Base-by-base conservation (phyloP, 257 asterid genomes). In the Agastache rugosa region DNA sequence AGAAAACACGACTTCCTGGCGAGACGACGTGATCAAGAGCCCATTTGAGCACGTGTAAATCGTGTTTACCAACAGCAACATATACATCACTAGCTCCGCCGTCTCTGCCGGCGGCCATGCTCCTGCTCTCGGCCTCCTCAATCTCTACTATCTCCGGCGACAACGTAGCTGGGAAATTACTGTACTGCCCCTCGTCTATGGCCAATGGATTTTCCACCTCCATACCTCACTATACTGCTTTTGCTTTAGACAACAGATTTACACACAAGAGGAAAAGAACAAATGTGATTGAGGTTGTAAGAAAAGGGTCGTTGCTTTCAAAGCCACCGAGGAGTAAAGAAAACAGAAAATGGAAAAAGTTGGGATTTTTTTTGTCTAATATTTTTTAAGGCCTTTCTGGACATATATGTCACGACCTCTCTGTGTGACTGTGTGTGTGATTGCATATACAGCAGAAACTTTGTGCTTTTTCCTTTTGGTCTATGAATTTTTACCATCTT, bases 101-200 rank as follows among this genome's bases (percentile, higher is more conserved):
- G 58, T 71, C 85, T 72, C 82, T 63, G 73, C 81, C 69, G 42
- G 75, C 50, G 6, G 47, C 73, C 8, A 22, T 77, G 78, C 80
- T 84, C 75, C 22, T 76, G 77, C 75, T 81, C 14, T 87, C 37
- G 7, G 37, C 96, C 37, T 90, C 96, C n/a, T 50, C 84, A 37
- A 90, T 75, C 87, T 92, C 96, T 7, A 84, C 89, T 7, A 92
- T 92, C 72, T 92, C 96, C n/a, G 91, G 86, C 6, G 94, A 87
- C 31, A 37, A 15, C 61, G 73, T 63, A 2, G 82, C 73, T 68
- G 72, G 16, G 73, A 63, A 81, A 63, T 74, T 81, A 80, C 78
- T 74, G 63, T 29, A 27, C 4, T 76, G 79, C 81, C 84, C 87
- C 66, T 82, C 83, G 5, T 71, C 85, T 15, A 9, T 8, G 3